Conservation (phyloP, 805 yeast species). For the Candida chauliodis region DNA sequence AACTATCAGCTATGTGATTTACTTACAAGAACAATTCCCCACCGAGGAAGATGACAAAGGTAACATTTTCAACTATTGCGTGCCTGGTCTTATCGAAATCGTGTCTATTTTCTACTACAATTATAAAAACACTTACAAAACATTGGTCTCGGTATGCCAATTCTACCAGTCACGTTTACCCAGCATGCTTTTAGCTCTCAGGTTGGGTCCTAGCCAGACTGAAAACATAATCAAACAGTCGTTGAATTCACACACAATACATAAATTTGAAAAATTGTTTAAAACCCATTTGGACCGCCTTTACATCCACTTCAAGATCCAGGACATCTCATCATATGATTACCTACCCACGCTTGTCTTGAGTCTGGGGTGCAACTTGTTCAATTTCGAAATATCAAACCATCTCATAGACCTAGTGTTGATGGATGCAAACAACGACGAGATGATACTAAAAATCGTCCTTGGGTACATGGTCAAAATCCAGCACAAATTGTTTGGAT, state of each 20-base stretch:
- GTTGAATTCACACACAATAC: constrained; percentile 6
- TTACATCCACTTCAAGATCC: constrained; percentile 46
- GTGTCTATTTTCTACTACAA: constrained; percentile 41
- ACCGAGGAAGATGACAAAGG: constrained; percentile 7
- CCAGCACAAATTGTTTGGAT: constrained; percentile 49
- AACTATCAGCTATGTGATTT: constrained; percentile 27
- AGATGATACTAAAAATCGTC: constrained; percentile 48
- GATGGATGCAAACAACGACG: constrained; percentile 61
- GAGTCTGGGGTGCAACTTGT: constrained; percentile 42
- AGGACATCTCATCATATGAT: constrained; percentile 38
- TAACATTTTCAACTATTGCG: constrained; percentile 21
- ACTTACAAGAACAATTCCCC: constrained; percentile 9
- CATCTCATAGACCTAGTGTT: constrained; percentile 56
- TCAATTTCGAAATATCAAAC: constrained; percentile 44
- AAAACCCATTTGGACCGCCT: constrained; percentile 40
- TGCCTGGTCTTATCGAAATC: constrained; percentile 33
- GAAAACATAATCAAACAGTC: constrained; percentile 7
- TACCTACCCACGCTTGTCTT: constrained; percentile 42
- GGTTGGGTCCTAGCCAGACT: constrained; percentile 6
- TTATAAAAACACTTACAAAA: constrained; percentile 27
- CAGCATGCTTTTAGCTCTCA: constrained; percentile 12
- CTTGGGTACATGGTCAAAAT: constrained; percentile 50
- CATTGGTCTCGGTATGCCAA: constrained; percentile 39
- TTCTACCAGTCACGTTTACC: constrained; percentile 31
- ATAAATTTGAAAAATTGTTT: constrained; percentile 47